A percentile compares a stretch with the other conserved stretches of the same genome.
Conservation (phyloP, 495 filamentous ascomycete genomes). For the Aspergillus hancockii region DNA sequence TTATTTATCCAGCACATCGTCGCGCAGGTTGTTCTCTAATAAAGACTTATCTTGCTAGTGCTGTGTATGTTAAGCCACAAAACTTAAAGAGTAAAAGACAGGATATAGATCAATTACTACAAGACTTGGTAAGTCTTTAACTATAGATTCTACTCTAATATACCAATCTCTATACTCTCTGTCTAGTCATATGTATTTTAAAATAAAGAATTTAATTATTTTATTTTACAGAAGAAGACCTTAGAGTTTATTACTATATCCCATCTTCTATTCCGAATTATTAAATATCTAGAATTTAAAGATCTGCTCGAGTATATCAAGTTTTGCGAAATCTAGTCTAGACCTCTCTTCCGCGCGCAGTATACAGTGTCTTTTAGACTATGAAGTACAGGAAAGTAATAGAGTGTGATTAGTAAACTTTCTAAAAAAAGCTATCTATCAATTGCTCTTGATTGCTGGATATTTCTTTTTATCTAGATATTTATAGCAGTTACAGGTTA, state of each 20-base stretch:
- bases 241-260: neutral
- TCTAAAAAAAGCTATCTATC: conserved; percentile 13
- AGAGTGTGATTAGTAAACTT: conserved; percentile 10
- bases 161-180: neutral
- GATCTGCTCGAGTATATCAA: neutral
- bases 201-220: neutral
- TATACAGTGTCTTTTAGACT: neutral
- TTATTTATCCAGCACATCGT: neutral
- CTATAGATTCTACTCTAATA: neutral
- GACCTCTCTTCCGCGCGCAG: neutral
- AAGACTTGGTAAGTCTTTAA: neutral
- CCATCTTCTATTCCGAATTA: neutral
- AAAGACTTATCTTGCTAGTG: neutral
- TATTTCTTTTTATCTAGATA: conserved; percentile 11
- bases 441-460: conserved; percentile 22
- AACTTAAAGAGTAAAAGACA: neutral
- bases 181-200: neutral
- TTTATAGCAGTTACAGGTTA: conserved; percentile 30
- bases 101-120: neutral
- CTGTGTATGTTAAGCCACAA: neutral
- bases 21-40: neutral
- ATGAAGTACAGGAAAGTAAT: neutral
- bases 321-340: neutral
- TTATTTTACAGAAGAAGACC: neutral
- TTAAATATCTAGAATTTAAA: conserved; percentile 1